A percentile compares a stretch with the other conserved stretches of the same genome.
Evolutionary conservation across 768 basidiomycete genomes (phyloP).

Genomic region (Amanita brunnescens): DNA sequence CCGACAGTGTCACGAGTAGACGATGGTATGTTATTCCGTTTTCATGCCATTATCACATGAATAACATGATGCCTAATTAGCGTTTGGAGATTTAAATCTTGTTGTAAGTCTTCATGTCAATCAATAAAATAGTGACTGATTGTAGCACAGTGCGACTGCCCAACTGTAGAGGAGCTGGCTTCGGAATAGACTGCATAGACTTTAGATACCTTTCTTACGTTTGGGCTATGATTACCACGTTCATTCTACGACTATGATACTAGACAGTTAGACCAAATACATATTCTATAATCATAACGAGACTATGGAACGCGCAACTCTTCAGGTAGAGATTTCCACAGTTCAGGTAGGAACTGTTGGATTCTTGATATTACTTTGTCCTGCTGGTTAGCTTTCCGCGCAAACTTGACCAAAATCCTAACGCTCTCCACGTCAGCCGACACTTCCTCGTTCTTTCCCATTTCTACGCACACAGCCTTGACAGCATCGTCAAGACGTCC

Average conservation of each 20-base stretch:
- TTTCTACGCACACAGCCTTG: conserved; percentile 53
- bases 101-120: conserved; percentile 43
- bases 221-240: not conserved
- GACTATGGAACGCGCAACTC: conserved; percentile 16
- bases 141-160: conserved; percentile 65
- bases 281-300: conserved; percentile 2
- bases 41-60: not conserved
- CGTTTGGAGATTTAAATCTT: conserved; percentile 89
- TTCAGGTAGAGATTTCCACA: conserved; percentile 25
- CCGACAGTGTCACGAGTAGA: conserved; percentile 88
- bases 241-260: conserved; percentile 25
- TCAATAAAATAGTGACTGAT: conserved; percentile 10
- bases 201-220: conserved; percentile 6
- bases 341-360: conserved; percentile 28
- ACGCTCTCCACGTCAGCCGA: conserved; percentile 42
- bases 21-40: conserved; percentile 55
- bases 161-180: conserved; percentile 73
- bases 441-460: conserved; percentile 41
- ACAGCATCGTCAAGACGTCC: conserved; percentile 60
- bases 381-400: conserved; percentile 32
- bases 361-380: conserved; percentile 38
- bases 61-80: conserved; percentile 27
- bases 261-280: conserved; percentile 26
- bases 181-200: conserved; percentile 16
- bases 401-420: conserved; percentile 48